Percentiles rank a stretch among this genome's conserved stretches.
phyloP scores from a whole-genome alignment of 768 basidiomycete genomes.

The Amanita polypyramis region DNA sequence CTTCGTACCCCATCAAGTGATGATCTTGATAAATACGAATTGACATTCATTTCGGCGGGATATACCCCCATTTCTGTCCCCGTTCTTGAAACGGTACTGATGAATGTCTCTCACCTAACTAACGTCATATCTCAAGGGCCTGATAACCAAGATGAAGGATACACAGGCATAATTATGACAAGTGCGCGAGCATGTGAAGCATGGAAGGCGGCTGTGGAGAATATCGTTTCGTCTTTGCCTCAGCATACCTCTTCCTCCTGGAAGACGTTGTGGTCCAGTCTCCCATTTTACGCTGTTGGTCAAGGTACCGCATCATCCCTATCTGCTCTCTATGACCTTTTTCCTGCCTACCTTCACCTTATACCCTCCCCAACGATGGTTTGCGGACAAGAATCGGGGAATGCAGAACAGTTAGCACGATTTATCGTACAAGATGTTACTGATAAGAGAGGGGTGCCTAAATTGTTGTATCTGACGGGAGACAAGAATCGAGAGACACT shows the following conservation, averaged over 20 bases:
- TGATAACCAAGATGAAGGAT: constrained; percentile 13
- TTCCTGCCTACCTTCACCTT: constrained; percentile 12
- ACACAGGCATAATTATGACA: constrained; percentile 60
- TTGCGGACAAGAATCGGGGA: constrained; percentile 46
- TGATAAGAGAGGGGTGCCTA: constrained; percentile 11
- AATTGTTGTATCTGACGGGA: constrained; percentile 68
- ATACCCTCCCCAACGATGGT: constrained; percentile 21
- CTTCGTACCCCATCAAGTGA: constrained; percentile 29
- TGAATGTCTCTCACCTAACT: constrained; percentile 36
- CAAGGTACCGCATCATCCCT: constrained; percentile 46
- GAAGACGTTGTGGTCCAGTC: constrained; percentile 30
- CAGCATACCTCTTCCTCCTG: background rate
- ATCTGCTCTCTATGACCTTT: constrained; percentile 19
- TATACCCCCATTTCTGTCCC: constrained; percentile 53
- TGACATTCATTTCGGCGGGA: constrained; percentile 31
- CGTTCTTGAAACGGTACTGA: constrained; percentile 57
- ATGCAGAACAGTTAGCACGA: constrained; percentile 51
- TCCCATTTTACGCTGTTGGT: constrained; percentile 78
- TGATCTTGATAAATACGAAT: constrained; percentile 51
- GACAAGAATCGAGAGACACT: constrained; percentile 80
- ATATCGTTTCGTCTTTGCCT: constrained; percentile 6
- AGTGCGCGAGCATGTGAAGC: constrained; percentile 72
- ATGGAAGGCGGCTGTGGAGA: constrained; percentile 38
- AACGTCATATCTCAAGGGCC: constrained; percentile 31
- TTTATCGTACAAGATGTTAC: constrained; percentile 41